phyloP scores from a whole-genome alignment of 352 stramenopile species.

The Phytophthora litchii region DNA sequence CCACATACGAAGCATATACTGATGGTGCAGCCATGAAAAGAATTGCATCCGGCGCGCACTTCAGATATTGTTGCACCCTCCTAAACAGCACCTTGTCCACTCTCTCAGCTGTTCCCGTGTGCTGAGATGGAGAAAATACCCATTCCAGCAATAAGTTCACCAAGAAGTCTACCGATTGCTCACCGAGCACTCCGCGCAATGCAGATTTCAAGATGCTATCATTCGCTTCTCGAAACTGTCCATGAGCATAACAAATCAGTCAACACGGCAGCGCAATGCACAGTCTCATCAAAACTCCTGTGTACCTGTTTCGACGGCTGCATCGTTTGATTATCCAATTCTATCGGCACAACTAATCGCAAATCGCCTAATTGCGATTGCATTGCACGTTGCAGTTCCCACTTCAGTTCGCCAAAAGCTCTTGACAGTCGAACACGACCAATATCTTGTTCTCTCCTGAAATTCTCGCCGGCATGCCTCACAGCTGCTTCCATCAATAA shows the following conservation, averaged over 20 bases:
- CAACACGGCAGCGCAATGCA: neutral
- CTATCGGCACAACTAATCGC: conserved; percentile 15
- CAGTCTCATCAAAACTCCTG: neutral
- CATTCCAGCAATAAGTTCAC: conserved; percentile 53
- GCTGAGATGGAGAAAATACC: conserved; percentile 38
- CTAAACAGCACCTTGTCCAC: conserved; percentile 25
- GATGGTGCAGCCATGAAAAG: conserved; percentile 42
- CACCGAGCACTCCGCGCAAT: conserved; percentile 43
- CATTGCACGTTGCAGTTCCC: conserved; percentile 34
- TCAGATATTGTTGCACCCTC: conserved; percentile 43
- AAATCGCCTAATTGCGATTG: conserved; percentile 1
- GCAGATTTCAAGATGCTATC: conserved; percentile 44
- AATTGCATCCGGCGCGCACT: conserved; percentile 37
- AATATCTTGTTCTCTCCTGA: conserved; percentile 5
- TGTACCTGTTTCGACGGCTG: conserved; percentile 29
- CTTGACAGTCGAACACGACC: conserved; percentile 33
- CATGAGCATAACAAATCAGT: conserved; percentile 2
- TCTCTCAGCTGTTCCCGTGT: neutral
- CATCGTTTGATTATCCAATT: conserved; percentile 19
- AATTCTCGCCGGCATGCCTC: conserved; percentile 9
- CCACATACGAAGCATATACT: conserved; percentile 41
- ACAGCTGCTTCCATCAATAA: conserved; percentile 52
- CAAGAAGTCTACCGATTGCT: conserved; percentile 36
- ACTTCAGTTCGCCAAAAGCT: conserved; percentile 45
- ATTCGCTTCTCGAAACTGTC: conserved; percentile 36